phyloP scores from a whole-genome alignment of 305 asterid genomes.

The Rubia occidens region DNA sequence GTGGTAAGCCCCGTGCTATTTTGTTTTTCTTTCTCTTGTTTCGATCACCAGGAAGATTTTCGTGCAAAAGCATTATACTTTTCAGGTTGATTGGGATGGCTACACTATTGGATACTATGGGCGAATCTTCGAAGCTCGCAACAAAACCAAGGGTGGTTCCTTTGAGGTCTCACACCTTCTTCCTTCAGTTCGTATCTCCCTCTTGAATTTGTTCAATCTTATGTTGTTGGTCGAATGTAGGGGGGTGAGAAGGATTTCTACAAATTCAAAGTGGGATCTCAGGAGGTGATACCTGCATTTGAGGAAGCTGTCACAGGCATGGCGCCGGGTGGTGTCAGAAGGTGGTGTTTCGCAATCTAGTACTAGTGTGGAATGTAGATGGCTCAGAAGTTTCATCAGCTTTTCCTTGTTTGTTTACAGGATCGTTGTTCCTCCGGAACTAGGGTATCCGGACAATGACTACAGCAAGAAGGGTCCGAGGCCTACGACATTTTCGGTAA shows the following conservation, averaged over 20 bases:
- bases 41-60: background rate
- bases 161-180: slow-evolving; percentile 52
- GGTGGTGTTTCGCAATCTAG: slow-evolving; percentile 27
- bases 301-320: slow-evolving; percentile 92
- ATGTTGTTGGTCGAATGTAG: slow-evolving; percentile 35
- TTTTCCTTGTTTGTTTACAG: slow-evolving; percentile 29
- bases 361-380: background rate
- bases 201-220: background rate
- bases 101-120: slow-evolving; percentile 96
- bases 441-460: slow-evolving; percentile 93
- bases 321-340: slow-evolving; percentile 84
- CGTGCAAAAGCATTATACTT: background rate
- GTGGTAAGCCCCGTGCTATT: slow-evolving; percentile 47
- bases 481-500: slow-evolving; percentile 97
- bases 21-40: no score
- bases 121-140: slow-evolving; percentile 97
- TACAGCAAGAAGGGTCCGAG: slow-evolving; percentile 91
- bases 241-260: slow-evolving; percentile 87
- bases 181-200: background rate
- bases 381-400: background rate
- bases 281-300: slow-evolving; percentile 93
- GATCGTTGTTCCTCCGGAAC: slow-evolving; percentile 90
- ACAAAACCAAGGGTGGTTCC: slow-evolving; percentile 96
- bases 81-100: slow-evolving; percentile 97
- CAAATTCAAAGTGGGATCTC: slow-evolving; percentile 79